Evolutionary conservation across 1,139 yeast genomes (phyloP).

Genomic region (Chernovozyma aurita): DNA sequence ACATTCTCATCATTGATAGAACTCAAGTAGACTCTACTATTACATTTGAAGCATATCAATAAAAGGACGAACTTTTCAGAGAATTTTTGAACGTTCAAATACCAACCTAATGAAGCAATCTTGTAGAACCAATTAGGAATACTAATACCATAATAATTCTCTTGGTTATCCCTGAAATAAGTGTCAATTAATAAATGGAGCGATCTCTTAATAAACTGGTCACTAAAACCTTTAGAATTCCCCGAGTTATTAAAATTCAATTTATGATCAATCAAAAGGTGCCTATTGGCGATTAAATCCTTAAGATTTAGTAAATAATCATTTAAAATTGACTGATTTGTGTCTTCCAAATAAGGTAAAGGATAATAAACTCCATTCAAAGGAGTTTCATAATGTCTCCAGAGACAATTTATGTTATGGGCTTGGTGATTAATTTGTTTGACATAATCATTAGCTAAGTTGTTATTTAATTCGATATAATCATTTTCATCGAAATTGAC

Average conservation of each 20-base stretch:
- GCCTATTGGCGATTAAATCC: conserved; percentile 24
- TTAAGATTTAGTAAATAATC: conserved; percentile 27
- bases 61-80: conserved; percentile 24
- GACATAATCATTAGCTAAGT: conserved; percentile 22
- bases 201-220: background rate
- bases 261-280: conserved; percentile 11
- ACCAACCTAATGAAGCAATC: conserved; percentile 37
- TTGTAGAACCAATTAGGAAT: conserved; percentile 32
- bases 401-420: conserved; percentile 31
- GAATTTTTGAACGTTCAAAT: conserved; percentile 28
- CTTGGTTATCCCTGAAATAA: conserved; percentile 31
- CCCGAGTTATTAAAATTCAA: background rate
- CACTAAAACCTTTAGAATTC: background rate
- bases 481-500: conserved; percentile 19
- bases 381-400: conserved; percentile 37
- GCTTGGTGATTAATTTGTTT: conserved; percentile 21
- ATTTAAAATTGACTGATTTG: conserved; percentile 24
- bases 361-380: conserved; percentile 31
- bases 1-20: conserved; percentile 11
- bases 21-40: conserved; percentile 29
- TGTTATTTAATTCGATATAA: conserved; percentile 19
- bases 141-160: conserved; percentile 21
- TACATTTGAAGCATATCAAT: conserved; percentile 35
- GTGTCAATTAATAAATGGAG: conserved; percentile 27
- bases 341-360: conserved; percentile 29